Evolutionary conservation across 1,139 yeast genomes (phyloP).

Genomic region (Lodderomyces parapsilosis): DNA sequence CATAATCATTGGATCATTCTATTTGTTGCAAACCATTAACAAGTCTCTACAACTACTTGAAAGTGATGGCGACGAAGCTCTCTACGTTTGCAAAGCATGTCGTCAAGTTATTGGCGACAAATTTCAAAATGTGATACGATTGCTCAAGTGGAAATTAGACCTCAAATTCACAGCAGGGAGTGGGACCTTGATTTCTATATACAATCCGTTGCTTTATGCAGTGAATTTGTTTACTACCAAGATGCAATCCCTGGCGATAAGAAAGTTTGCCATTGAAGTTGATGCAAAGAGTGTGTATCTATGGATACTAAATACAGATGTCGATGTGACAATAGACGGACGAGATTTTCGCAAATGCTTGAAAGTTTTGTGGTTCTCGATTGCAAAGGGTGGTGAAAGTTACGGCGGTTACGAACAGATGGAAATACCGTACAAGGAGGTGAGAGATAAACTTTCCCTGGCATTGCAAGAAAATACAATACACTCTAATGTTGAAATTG

Average conservation of each 20-base stretch:
- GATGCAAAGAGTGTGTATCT: constrained; percentile 59
- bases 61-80: constrained; percentile 3
- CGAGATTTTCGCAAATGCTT: constrained; percentile 26
- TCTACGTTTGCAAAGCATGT: constrained; percentile 32
- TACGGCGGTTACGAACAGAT: constrained; percentile 28
- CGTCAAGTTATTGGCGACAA: constrained; percentile 31
- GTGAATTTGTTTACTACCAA: constrained; percentile 43
- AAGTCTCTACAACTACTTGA: constrained; percentile 12
- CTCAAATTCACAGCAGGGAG: constrained; percentile 21
- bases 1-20: constrained; percentile 58
- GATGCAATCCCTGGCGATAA: constrained; percentile 45
- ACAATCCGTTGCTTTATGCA: constrained; percentile 32
- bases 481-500: constrained; percentile 8
- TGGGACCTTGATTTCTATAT: constrained; percentile 15
- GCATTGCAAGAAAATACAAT: constrained; percentile 4
- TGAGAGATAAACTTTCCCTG: neutral
- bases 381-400: neutral
- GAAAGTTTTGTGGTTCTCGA: constrained; percentile 31
- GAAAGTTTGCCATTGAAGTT: constrained; percentile 58
- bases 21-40: constrained; percentile 42
- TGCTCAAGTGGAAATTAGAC: constrained; percentile 62
- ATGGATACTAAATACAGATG: constrained; percentile 62
- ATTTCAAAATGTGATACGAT: constrained; percentile 23
- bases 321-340: constrained; percentile 22
- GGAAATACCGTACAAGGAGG: constrained; percentile 21